Conservation (phyloP, 2,329 filamentous ascomycete genomes). For the Chrysoporthe puriensis region DNA sequence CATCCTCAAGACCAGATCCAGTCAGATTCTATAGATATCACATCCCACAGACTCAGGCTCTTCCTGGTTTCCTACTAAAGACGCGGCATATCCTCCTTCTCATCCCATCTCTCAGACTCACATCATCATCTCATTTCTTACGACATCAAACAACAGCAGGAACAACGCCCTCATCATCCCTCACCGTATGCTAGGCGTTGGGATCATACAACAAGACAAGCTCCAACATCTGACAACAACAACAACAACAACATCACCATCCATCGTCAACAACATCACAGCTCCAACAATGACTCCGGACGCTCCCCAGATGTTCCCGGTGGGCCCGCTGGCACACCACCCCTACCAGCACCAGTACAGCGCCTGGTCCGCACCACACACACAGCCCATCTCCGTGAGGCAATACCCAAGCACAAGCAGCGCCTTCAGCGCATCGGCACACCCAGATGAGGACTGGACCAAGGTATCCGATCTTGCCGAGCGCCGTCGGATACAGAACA, state of each 20-base stretch:
- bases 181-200: neutral
- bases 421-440: conserved; percentile 91
- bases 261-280: conserved; percentile 7
- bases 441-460: conserved; percentile 98
- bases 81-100: conserved; percentile 6
- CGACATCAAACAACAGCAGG: neutral
- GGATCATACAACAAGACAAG: neutral
- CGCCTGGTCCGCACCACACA: conserved; percentile 26
- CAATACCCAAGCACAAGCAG: conserved; percentile 69
- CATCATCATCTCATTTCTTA: conserved; percentile 15
- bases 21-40: conserved; percentile 12
- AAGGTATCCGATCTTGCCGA: conserved; percentile 98
- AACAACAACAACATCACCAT: conserved; percentile 1
- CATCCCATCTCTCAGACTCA: conserved; percentile 13
- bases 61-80: conserved; percentile 15
- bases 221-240: neutral
- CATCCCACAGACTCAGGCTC: conserved; percentile 9
- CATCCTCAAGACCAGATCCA: conserved; percentile 17
- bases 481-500: conserved; percentile 91
- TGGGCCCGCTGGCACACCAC: conserved; percentile 26
- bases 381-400: conserved; percentile 28
- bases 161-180: conserved; percentile 9
- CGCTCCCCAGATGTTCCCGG: conserved; percentile 29
- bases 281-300: conserved; percentile 25
- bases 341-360: conserved; percentile 27